Percentiles rank a stretch among this genome's conserved stretches.
Conservation (phyloP, 345 rosid genomes). For the Anastatica hierochuntica region DNA sequence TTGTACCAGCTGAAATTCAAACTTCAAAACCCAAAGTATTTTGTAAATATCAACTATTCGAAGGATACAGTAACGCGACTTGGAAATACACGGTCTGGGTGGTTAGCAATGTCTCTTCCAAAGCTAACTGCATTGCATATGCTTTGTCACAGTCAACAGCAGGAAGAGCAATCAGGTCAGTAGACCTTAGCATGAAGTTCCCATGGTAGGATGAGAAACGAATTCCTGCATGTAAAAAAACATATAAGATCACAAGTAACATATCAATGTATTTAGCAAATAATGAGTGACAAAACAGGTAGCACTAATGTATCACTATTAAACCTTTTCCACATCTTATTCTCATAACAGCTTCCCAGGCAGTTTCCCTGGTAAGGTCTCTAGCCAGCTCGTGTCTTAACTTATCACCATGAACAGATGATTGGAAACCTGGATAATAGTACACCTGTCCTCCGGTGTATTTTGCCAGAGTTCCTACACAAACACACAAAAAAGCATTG, state of each 20-base stretch:
- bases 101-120: constrained; percentile 90
- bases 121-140: constrained; percentile 84
- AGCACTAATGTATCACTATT: constrained; percentile 3
- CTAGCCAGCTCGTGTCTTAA: constrained; percentile 79
- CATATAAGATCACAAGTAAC: constrained; percentile 19
- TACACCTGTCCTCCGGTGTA: constrained; percentile 98
- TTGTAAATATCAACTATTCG: background rate
- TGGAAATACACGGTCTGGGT: constrained; percentile 90
- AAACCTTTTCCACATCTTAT: constrained; percentile 98
- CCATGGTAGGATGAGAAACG: constrained; percentile 94
- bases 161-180: constrained; percentile 92
- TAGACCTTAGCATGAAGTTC: constrained; percentile 95
- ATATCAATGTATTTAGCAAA: constrained; percentile 7
- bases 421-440: constrained; percentile 80
- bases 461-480: constrained; percentile 77
- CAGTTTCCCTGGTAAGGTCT: constrained; percentile 98
- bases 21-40: constrained; percentile 4
- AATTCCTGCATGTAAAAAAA: constrained; percentile 49
- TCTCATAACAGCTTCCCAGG: constrained; percentile 99
- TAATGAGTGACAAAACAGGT: background rate
- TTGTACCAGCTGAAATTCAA: constrained; percentile 8
- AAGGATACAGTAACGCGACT: constrained; percentile 99
- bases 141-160: constrained; percentile 99
- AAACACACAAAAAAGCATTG: constrained; percentile 8
- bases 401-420: constrained; percentile 65